Percentiles rank a stretch among this genome's conserved stretches.
These are phyloP conservation scores for Colletotrichum plurivorum DNA, from an alignment of 2,329 filamentous ascomycete genomes.

Conservation along the genomic window DNA sequence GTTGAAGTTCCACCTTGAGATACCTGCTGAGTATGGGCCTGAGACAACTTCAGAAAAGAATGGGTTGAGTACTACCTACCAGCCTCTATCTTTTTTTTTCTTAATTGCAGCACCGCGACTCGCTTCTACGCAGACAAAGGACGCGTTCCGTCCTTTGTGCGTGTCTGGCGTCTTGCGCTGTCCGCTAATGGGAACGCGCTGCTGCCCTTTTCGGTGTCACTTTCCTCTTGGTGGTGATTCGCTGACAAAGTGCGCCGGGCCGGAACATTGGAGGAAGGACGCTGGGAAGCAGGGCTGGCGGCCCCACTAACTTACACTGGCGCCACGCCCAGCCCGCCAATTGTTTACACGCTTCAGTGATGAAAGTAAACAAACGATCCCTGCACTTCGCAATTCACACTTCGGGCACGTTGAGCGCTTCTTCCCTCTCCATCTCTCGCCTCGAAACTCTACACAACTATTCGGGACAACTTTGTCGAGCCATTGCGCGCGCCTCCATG, in stretches of 20 bases:
- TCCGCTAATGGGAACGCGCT: slow-evolving; percentile 28
- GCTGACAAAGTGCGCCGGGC: slow-evolving; percentile 25
- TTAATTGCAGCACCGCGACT: background rate
- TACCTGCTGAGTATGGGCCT: background rate
- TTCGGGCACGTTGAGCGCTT: slow-evolving; percentile 21
- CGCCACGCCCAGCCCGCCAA: slow-evolving; percentile 30
- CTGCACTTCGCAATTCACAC: slow-evolving; percentile 17
- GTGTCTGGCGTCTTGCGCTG: background rate
- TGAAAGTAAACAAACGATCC: slow-evolving; percentile 41
- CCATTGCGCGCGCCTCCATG: slow-evolving; percentile 34
- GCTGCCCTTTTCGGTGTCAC: slow-evolving; percentile 7
- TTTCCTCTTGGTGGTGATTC: slow-evolving; percentile 19
- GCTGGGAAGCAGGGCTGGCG: slow-evolving; percentile 10
- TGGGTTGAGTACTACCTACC: background rate
- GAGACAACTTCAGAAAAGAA: background rate
- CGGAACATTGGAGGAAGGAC: background rate
- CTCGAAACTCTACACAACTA: slow-evolving; percentile 22
- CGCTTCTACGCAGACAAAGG: slow-evolving; percentile 10
- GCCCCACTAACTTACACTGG: slow-evolving; percentile 32
- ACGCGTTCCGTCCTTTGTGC: slow-evolving; percentile 34
- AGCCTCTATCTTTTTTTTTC: background rate
- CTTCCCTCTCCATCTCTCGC: slow-evolving; percentile 29
- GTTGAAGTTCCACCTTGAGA: background rate
- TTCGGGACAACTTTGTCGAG: slow-evolving; percentile 21
- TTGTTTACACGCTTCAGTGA: slow-evolving; percentile 39